A percentile compares a stretch with the other conserved stretches of the same genome.
Evolutionary conservation across 2,329 filamentous ascomycete species (phyloP).

Genomic region (Blumeriella jaapii): DNA sequence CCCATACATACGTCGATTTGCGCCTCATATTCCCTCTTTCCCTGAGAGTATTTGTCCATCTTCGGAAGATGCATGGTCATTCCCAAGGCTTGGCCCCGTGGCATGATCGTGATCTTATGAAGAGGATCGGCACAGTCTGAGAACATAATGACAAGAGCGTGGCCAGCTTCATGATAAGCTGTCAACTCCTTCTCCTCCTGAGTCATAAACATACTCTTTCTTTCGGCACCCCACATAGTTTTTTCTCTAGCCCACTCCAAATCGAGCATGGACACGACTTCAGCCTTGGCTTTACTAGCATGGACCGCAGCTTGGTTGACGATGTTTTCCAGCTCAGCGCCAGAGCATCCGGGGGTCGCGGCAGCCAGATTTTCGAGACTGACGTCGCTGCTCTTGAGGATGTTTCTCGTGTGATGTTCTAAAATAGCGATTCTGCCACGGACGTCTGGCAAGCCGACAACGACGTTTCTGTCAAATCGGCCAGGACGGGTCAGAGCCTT

Average conservation of each 20-base stretch:
- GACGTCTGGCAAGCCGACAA: constrained; percentile 82
- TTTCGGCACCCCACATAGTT: constrained; percentile 92
- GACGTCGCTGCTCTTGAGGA: constrained; percentile 69
- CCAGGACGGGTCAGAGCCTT: constrained; percentile 90
- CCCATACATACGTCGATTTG: constrained; percentile 72
- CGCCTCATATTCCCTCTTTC: constrained; percentile 73
- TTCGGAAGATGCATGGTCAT: constrained; percentile 81
- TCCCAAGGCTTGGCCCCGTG: constrained; percentile 75
- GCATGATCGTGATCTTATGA: constrained; percentile 96
- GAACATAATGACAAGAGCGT: constrained; percentile 82
- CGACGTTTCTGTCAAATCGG: constrained; percentile 88
- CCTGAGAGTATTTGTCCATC: constrained; percentile 83
- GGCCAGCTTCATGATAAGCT: constrained; percentile 93
- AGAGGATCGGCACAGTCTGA: constrained; percentile 62
- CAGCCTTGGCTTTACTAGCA: constrained; percentile 77
- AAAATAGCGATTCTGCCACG: constrained; percentile 87
- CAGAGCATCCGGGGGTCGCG: constrained; percentile 83
- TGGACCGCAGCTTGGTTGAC: constrained; percentile 93
- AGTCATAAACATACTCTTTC: constrained; percentile 77
- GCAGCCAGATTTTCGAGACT: constrained; percentile 76
- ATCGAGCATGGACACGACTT: constrained; percentile 63
- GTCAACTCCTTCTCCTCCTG: constrained; percentile 92
- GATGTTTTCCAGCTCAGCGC: constrained; percentile 91
- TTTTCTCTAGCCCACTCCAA: constrained; percentile 98
- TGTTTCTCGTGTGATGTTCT: constrained; percentile 85